phyloP scores from a whole-genome alignment of 345 rosid genomes.

The Salix arbutifolia region DNA sequence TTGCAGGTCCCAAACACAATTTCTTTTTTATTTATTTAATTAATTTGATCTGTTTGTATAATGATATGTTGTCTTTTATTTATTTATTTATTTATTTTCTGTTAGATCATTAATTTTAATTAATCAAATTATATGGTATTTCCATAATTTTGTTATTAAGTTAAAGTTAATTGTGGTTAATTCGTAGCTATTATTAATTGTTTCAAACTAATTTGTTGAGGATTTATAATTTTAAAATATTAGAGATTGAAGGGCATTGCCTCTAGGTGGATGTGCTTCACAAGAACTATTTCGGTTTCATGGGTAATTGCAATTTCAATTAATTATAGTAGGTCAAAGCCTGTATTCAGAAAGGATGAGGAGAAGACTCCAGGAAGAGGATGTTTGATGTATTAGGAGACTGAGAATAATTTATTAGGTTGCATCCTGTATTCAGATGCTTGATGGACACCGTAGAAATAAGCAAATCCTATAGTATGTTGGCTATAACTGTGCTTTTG shows the following conservation, averaged over 20 bases:
- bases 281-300: neutral
- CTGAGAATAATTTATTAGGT: neutral
- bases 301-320: neutral
- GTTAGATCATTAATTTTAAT: neutral
- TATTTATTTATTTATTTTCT: neutral
- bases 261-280: neutral
- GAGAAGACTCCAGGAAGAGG: neutral
- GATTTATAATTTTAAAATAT: neutral
- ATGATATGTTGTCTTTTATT: neutral
- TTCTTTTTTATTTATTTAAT: neutral
- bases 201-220: neutral
- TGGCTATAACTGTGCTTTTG: neutral
- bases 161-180: neutral
- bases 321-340: neutral
- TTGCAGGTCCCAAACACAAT: constrained; percentile 55
- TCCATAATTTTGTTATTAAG: neutral
- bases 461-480: neutral
- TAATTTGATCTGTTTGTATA: neutral
- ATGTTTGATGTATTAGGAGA: neutral
- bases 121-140: neutral
- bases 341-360: neutral
- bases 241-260: neutral
- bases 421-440: neutral
- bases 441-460: neutral
- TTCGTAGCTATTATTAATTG: neutral